phyloP scores from a whole-genome alignment of 2,329 filamentous ascomycete genomes.

The Ophiostoma angusticollis region DNA sequence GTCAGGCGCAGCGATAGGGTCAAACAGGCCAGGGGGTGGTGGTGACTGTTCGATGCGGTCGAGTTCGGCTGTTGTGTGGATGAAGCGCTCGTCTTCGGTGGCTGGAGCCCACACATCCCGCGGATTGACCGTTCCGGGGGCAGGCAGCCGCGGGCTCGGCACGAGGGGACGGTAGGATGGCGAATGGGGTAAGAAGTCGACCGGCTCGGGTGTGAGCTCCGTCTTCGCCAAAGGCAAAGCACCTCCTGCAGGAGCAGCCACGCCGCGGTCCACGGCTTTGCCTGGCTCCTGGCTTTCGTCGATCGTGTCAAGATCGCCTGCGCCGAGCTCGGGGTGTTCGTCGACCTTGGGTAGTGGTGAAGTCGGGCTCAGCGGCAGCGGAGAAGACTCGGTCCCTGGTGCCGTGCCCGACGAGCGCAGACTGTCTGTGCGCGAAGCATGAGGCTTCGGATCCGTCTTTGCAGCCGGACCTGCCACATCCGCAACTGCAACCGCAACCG shows the following conservation, averaged over 20 bases:
- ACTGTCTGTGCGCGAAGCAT: slow-evolving; percentile 8
- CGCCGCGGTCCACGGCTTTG: not conserved
- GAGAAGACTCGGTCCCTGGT: slow-evolving; percentile 9
- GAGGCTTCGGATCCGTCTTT: slow-evolving; percentile 3
- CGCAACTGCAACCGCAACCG: slow-evolving; percentile 5
- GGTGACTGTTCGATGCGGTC: slow-evolving; percentile 22
- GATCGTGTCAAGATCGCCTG: not conserved
- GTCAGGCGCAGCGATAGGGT: not conserved
- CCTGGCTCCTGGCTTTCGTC: slow-evolving; percentile 3
- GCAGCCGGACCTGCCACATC: too few relatives aligned
- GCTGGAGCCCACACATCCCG: slow-evolving; percentile 39
- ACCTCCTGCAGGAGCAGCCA: not conserved
- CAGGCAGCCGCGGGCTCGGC: slow-evolving; percentile 20
- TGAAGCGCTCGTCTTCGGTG: slow-evolving; percentile 23
- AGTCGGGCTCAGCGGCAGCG: slow-evolving; percentile 13
- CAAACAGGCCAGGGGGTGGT: slow-evolving; percentile 9
- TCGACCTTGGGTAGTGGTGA: slow-evolving; percentile 11
- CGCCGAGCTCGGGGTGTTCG: not conserved
- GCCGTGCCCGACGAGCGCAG: not conserved
- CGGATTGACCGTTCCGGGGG: slow-evolving; percentile 37
- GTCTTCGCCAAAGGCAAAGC: not conserved
- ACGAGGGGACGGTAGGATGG: slow-evolving; percentile 9
- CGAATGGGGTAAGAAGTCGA: slow-evolving; percentile 12
- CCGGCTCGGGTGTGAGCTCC: slow-evolving; percentile 11
- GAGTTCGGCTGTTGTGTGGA: slow-evolving; percentile 23